Conservation (phyloP, 148 eudicot species). For the Vaccinium myrtillus region DNA sequence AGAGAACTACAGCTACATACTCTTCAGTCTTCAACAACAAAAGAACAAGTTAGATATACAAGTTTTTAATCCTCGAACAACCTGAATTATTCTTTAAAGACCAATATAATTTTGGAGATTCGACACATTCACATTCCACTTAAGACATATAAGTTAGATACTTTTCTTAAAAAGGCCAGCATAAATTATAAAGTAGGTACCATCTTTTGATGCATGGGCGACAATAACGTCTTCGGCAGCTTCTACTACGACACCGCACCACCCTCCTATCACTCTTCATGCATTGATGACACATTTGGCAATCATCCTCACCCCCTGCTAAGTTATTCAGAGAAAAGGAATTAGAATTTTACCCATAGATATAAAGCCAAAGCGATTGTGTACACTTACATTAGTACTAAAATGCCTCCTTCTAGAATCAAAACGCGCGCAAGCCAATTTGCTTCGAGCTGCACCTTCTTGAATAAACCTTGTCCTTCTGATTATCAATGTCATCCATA, state of each 20-base stretch:
- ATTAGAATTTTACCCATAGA: not conserved
- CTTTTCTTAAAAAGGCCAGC: not conserved
- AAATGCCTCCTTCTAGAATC: conserved; percentile 13
- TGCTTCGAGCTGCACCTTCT: not conserved
- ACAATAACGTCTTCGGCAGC: conserved; percentile 23
- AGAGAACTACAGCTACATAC: not conserved
- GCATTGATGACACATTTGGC: conserved; percentile 31
- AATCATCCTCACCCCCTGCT: conserved; percentile 22
- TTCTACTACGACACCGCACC: conserved; percentile 14
- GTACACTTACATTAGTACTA: conserved; percentile 14
- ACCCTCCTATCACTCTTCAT: conserved; percentile 17
- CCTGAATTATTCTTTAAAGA: not conserved
- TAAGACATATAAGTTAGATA: not conserved
- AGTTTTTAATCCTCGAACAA: not conserved
- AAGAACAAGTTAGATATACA: not conserved
- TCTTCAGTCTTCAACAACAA: not conserved
- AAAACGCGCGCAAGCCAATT: not conserved
- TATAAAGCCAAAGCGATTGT: not conserved
- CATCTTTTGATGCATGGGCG: conserved; percentile 25
- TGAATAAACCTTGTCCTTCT: not conserved
- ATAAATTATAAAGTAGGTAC: conserved; percentile 13
- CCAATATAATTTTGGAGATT: not conserved
- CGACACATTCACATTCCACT: not conserved
- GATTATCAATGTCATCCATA: not conserved
- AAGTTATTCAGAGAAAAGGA: not conserved